Base-by-base conservation (phyloP, 140 eudicot genomes). In the Bidens hawaiensis region DNA sequence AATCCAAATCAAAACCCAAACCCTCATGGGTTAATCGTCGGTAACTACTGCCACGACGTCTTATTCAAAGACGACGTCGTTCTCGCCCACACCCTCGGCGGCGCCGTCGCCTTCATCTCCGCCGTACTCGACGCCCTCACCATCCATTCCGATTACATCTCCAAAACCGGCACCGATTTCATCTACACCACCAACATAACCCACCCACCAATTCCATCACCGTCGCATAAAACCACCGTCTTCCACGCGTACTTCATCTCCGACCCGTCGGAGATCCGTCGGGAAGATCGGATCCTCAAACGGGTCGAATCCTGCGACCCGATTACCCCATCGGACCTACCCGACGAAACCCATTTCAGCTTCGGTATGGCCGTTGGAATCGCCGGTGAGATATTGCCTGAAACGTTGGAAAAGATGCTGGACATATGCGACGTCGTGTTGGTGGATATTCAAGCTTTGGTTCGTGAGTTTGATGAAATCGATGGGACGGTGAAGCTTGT, bases 301-400 rank as follows among this genome's bases (percentile, higher is more conserved):
- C 81, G 95, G 71, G 56, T 82, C 65, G 33, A 23, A 9, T 38
- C 85, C 0, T 84, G 96, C 48, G 80, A 76, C 63, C 91, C 89
- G 66, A 84, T 91, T 27, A 7, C 26, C 18, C 68, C 91, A 6
- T 42, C 85, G 2, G 95, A 91, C 43, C 62, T 91, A 13, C 94
- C 94, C 3, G 77, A 55, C 3, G 56, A 51, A 4, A 9, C 58
- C 5, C 52, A 65, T 7, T 90, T 77, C 61, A 58, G 42, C 19
- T 91, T 84, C 41, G 98, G 98, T 14, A 60, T 91, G 80, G 98
- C 96, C 0, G 98, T 82, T 17, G 98, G 96, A 4, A 81, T 91
- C 7, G 94, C 65, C 2, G 96, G 98, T 19, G 98, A 91, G 62
- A 82, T 91, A 17, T 18, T 70, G 2, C 91, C 96, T 0, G 91